phyloP scores from a whole-genome alignment of 2,329 filamentous ascomycete genomes.

The Sporothrix brasiliensis region DNA sequence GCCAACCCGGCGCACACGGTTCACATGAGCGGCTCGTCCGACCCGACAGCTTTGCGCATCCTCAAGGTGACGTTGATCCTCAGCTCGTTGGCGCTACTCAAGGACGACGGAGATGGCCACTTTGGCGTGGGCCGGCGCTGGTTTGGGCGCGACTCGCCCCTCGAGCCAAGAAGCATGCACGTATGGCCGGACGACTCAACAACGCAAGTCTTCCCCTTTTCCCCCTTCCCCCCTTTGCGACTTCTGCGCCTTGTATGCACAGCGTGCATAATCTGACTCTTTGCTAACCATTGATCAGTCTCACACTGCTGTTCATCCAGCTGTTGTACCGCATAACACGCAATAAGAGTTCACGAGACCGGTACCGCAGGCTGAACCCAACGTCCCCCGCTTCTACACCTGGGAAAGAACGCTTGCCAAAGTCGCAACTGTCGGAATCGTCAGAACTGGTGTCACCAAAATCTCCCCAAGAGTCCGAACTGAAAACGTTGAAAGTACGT shows the following conservation, averaged over 20 bases:
- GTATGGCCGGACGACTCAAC: constrained; percentile 36
- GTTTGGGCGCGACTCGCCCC: constrained; percentile 24
- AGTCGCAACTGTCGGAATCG: not conserved
- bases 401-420: not conserved
- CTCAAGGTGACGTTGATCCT: constrained; percentile 33
- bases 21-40: constrained; percentile 24
- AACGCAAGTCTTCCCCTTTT: not conserved
- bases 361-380: constrained; percentile 14
- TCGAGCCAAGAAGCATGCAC: constrained; percentile 22
- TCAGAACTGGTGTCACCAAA: not conserved
- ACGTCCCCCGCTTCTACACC: not conserved
- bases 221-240: not conserved
- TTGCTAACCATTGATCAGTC: not conserved
- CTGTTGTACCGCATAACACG: constrained; percentile 34
- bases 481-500: not conserved
- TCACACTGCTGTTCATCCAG: constrained; percentile 33
- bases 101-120: not conserved
- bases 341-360: constrained; percentile 24
- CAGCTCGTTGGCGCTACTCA: constrained; percentile 31
- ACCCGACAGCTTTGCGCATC: constrained; percentile 30
- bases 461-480: not conserved
- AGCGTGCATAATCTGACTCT: not conserved
- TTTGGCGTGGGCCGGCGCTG: constrained; percentile 32
- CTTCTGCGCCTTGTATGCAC: not conserved
- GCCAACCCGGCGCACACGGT: constrained; percentile 27